These are phyloP conservation scores for Blastobotrys malaysiensis DNA, from an alignment of 1,139 yeast genomes.

Conservation along the genomic window DNA sequence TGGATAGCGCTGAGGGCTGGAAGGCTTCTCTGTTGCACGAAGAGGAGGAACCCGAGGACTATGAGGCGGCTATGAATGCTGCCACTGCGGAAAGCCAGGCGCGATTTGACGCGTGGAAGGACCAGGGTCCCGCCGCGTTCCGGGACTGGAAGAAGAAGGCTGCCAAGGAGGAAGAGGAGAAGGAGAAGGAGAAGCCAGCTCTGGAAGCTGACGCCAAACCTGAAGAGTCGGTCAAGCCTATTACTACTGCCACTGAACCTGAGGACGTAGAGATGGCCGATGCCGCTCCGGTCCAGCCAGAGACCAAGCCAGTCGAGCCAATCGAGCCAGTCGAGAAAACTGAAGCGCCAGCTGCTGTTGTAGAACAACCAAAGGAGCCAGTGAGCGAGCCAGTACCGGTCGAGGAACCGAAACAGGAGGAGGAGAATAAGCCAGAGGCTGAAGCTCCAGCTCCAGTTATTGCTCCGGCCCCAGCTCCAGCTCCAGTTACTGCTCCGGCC, in stretches of 20 bases:
- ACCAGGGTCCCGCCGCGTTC: conserved; percentile 23
- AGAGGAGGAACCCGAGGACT: conserved; percentile 15
- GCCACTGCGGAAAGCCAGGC: conserved; percentile 24
- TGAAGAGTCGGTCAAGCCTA: background rate
- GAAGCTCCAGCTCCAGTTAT: background rate
- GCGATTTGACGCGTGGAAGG: conserved; percentile 29
- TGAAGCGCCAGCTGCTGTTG: background rate
- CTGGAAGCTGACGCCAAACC: background rate
- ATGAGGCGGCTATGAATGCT: background rate
- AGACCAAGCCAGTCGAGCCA: background rate
- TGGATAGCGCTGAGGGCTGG: conserved; percentile 36
- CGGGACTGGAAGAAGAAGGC: conserved; percentile 12
- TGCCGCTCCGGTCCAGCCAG: conserved; percentile 1
- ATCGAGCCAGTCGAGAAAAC: background rate
- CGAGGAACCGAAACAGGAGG: conserved; percentile 1
- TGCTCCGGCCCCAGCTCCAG: background rate
- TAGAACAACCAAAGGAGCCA: background rate
- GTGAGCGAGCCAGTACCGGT: background rate
- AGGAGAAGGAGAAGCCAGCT: background rate
- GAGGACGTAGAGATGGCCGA: conserved; percentile 7
- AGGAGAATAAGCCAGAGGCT: background rate
- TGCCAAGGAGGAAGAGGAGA: conserved; percentile 1
- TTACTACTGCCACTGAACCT: background rate
- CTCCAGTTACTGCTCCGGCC: conserved; percentile 2
- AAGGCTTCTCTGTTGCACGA: conserved; percentile 27